phyloP scores from a whole-genome alignment of 169 alveolate species.

The Cryptosporidium bovis region DNA sequence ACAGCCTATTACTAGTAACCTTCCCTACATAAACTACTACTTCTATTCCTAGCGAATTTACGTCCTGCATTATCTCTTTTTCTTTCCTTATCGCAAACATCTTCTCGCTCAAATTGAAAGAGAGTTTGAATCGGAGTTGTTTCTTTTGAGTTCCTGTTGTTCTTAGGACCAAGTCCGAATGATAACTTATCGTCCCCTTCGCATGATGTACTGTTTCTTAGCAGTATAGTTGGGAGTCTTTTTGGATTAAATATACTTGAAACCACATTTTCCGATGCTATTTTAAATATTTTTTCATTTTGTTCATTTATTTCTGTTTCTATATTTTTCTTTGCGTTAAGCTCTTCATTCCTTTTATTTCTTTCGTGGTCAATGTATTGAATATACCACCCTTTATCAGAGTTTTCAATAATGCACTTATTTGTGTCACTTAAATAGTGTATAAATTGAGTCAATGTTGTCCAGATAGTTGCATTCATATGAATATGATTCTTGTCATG shows the following conservation, averaged over 20 bases:
- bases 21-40: constrained; percentile 58
- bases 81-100: background rate
- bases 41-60: background rate
- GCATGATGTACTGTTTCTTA: background rate
- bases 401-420: constrained; percentile 90
- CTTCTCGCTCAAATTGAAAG: background rate
- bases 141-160: background rate
- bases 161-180: background rate
- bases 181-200: background rate
- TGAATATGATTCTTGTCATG: constrained; percentile 93
- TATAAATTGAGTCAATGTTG: constrained; percentile 87
- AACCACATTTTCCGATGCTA: background rate
- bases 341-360: constrained; percentile 77
- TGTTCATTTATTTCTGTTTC: constrained; percentile 15
- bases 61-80: background rate
- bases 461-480: constrained; percentile 96
- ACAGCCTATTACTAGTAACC: background rate
- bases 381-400: constrained; percentile 93
- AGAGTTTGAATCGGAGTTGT: background rate
- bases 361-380: constrained; percentile 90
- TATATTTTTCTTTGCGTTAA: constrained; percentile 17
- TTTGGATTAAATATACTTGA: too few species aligned
- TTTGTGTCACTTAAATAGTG: constrained; percentile 91
- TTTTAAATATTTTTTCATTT: constrained; percentile 73
- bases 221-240: constrained; percentile 14